Conservation (phyloP, 2,329 filamentous ascomycete genomes). For the Mycosphaerella sp. region DNA sequence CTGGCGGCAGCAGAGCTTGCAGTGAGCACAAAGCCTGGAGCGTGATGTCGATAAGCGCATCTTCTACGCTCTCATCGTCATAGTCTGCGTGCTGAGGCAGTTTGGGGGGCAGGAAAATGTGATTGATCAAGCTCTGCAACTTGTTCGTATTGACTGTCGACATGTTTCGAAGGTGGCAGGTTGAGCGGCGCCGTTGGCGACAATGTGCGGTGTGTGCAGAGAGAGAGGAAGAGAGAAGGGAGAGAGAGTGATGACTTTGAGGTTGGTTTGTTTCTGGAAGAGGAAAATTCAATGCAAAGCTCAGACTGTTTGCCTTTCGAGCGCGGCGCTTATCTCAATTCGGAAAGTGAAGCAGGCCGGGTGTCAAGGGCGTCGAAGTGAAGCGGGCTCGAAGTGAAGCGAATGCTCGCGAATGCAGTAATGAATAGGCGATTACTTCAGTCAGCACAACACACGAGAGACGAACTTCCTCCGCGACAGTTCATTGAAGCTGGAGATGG, state of each 20-base stretch:
- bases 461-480: no score
- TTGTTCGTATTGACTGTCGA: slow-evolving; percentile 3
- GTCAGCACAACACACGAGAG: neutral
- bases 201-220: no score
- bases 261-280: no score
- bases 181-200: neutral
- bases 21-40: slow-evolving; percentile 12
- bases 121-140: slow-evolving; percentile 30
- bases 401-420: no score
- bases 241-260: no score
- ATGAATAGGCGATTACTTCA: neutral
- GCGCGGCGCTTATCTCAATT: neutral
- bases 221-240: no score
- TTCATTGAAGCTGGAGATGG: no score
- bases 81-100: slow-evolving; percentile 31
- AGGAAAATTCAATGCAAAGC: no score
- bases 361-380: neutral
- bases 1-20: slow-evolving; percentile 14
- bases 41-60: neutral
- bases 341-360: neutral
- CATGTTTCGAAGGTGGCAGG: neutral
- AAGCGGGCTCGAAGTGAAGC: neutral
- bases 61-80: slow-evolving; percentile 29
- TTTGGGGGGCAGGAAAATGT: slow-evolving; percentile 40
- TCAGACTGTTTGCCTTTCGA: neutral